phyloP scores from a whole-genome alignment of 805 yeast genomes.

The Saccharomyces paradoxus region DNA sequence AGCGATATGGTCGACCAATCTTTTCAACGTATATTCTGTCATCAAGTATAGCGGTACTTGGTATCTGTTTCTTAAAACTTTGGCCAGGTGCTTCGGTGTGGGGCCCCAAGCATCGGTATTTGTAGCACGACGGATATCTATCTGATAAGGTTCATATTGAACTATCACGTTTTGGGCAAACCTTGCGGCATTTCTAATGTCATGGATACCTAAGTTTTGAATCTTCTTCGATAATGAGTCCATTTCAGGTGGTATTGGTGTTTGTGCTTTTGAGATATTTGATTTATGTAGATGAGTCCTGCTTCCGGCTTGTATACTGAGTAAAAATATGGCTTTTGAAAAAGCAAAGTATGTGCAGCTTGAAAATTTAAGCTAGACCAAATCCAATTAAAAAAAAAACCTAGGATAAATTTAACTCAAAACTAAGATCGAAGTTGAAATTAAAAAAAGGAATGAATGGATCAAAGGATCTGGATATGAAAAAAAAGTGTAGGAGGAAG shows the following conservation, averaged over 20 bases:
- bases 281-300: not conserved
- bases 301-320: too few species aligned
- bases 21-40: conserved; percentile 30
- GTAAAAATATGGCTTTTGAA: not conserved
- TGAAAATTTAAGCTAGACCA: too few species aligned
- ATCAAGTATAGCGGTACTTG: conserved; percentile 27
- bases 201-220: conserved; percentile 32
- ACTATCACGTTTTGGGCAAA: conserved; percentile 34
- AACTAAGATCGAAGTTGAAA: not conserved
- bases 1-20: conserved; percentile 32
- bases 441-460: not conserved
- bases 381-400: not conserved
- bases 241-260: conserved; percentile 11
- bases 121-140: conserved; percentile 38
- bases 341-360: not conserved
- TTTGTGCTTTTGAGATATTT: not conserved
- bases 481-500: not conserved
- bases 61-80: conserved; percentile 25
- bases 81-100: conserved; percentile 35
- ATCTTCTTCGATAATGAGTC: conserved; percentile 30
- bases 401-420: not conserved
- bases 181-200: conserved; percentile 34
- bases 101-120: conserved; percentile 51
- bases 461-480: not conserved
- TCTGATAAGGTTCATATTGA: conserved; percentile 32